Percentiles rank a stretch among this genome's conserved stretches.
phyloP scores from a whole-genome alignment of 129 eudicot genomes.

The Artemisia tridentata region DNA sequence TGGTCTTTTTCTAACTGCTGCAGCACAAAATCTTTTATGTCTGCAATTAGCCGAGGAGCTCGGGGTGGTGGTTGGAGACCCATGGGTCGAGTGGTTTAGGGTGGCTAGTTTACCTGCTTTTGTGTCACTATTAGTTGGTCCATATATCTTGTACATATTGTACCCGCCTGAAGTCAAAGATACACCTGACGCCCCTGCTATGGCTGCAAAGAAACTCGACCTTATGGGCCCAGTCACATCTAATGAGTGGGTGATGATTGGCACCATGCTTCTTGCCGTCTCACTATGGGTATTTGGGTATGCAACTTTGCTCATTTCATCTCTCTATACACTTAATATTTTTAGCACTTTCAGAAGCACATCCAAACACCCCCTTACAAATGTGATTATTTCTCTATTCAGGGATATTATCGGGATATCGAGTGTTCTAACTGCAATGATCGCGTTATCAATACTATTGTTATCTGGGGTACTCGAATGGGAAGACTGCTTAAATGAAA shows the following conservation, averaged over 20 bases:
- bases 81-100: slow-evolving; percentile 80
- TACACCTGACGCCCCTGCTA: slow-evolving; percentile 79
- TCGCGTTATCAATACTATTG: slow-evolving; percentile 73
- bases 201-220: slow-evolving; percentile 68
- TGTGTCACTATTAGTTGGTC: slow-evolving; percentile 49
- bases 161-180: slow-evolving; percentile 77
- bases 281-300: slow-evolving; percentile 84
- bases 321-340: neutral
- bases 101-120: slow-evolving; percentile 76
- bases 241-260: slow-evolving; percentile 84
- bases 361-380: slow-evolving; percentile 3
- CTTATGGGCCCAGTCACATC: slow-evolving; percentile 83
- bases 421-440: slow-evolving; percentile 84
- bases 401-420: slow-evolving; percentile 61
- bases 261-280: slow-evolving; percentile 74
- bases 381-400: slow-evolving; percentile 18
- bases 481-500: slow-evolving; percentile 93
- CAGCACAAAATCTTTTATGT: slow-evolving; percentile 90
- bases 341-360: neutral
- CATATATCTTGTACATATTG: slow-evolving; percentile 61
- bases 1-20: slow-evolving; percentile 94
- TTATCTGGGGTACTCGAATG: slow-evolving; percentile 71
- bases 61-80: slow-evolving; percentile 64
- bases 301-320: slow-evolving; percentile 14
- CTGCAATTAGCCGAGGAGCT: slow-evolving; percentile 73